These are phyloP conservation scores for Aquilaria malaccensis DNA, from an alignment of 345 rosid genomes.

Conservation along the genomic window DNA sequence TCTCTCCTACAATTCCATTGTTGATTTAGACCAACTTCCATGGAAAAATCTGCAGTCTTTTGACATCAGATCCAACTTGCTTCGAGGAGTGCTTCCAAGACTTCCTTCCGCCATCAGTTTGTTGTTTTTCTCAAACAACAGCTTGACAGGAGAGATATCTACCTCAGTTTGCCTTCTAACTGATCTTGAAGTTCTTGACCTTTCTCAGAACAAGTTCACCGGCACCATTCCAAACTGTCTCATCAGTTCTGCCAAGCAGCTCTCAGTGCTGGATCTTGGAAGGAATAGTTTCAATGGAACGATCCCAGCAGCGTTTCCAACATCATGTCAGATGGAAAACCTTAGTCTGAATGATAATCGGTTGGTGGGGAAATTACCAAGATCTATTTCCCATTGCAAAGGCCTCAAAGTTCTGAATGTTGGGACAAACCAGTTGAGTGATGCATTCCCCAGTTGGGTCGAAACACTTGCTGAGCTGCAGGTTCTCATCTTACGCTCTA, in stretches of 20 bases:
- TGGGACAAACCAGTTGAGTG: no score
- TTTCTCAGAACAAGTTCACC: constrained; percentile 7
- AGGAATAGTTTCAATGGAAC: constrained; percentile 8
- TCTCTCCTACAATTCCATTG: constrained; percentile 4
- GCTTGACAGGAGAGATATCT: constrained; percentile 2
- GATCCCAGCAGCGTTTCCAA: constrained; percentile 1
- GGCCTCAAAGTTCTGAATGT: background rate
- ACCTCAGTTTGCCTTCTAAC: background rate
- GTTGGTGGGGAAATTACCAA: constrained; percentile 5
- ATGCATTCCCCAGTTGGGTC: no score
- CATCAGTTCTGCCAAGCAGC: background rate
- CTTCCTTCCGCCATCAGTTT: background rate
- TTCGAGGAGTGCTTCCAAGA: no score
- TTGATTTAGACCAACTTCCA: background rate
- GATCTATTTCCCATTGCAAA: background rate
- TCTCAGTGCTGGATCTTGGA: background rate
- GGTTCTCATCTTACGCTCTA: background rate
- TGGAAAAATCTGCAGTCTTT: no score
- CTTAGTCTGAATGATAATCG: constrained; percentile 5
- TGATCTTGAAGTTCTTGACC: background rate
- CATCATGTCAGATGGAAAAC: background rate
- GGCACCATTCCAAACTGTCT: constrained; percentile 3
- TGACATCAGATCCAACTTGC: no score
- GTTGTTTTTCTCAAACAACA: background rate
- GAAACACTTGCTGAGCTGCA: no score